These are phyloP conservation scores for Talaromyces sp. DNA, from an alignment of 2,329 filamentous ascomycete species.

Conservation along the genomic window DNA sequence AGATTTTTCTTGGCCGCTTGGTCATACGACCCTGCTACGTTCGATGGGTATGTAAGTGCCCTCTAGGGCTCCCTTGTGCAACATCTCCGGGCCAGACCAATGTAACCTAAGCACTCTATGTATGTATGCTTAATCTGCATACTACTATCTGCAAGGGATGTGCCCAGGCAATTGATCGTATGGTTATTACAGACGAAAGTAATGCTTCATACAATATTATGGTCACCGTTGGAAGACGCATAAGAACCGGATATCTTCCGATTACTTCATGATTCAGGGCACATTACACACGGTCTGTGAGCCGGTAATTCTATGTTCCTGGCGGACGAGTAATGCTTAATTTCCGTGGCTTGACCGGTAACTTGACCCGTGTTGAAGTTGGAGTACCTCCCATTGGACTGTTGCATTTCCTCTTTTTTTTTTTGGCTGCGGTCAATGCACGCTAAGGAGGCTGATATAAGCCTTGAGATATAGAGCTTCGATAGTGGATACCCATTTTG, in stretches of 20 bases:
- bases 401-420: not conserved
- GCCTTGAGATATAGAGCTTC: not conserved
- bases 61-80: too few species aligned
- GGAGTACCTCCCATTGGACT: not conserved
- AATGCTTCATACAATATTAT: not conserved
- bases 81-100: not conserved
- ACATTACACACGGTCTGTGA: not conserved
- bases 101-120: not conserved
- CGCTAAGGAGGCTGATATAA: slow-evolving; percentile 1
- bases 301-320: not conserved
- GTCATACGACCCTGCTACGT: not conserved
- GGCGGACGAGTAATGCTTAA: not conserved
- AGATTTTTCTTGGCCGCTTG: not conserved
- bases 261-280: not conserved
- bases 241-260: not conserved
- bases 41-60: not conserved
- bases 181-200: not conserved
- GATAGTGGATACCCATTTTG: not conserved
- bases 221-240: not conserved
- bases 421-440: not conserved
- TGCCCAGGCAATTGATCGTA: not conserved
- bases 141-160: not conserved
- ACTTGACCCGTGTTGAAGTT: not conserved
- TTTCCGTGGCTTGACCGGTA: not conserved
- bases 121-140: slow-evolving; percentile 2